Base-by-base conservation (phyloP, 1,139 yeast species). In the Candida labiduridarum region DNA sequence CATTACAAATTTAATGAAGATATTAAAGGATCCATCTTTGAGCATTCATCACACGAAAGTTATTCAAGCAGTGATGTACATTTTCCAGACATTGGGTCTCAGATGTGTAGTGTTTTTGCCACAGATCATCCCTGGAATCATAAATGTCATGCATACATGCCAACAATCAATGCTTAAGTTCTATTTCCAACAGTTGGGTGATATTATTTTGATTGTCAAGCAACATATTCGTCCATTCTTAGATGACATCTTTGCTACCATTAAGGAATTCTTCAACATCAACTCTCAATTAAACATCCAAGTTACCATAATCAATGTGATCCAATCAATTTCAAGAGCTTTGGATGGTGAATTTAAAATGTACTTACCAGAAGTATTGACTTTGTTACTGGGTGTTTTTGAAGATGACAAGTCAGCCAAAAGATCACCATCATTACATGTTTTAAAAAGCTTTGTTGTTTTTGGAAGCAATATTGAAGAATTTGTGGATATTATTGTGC, bases 401-500 rank as follows among this genome's bases (percentile, higher is more conserved):
- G 96, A 89, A 49, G 84, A 83, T 50, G 98, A 92, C 57, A 83
- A 80, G 54, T 79, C 90, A 0, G 76, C 80, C 1, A 83, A 83
- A 39, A 74, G 83, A 42, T 80, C 80, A 33, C 83, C 94, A 0
- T 84, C 96, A 0, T 71, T 86, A 41, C 85, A 89, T 56, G 96
- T 92, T 0, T 74, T 95, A 59, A 85, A 86, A 59, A 88, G 96
- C 14, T 82, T 95, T 63, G 95, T 91, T n/a, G 87, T 87, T 0
- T 90, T 94, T 67, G 97, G 97, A 0, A 76, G 87, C 30, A 90
- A 88, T 60, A 80, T 92, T 45, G 98, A 94, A 58, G 97, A 95
- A 54, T 90, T 88, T 61, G 83, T 87, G 9, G 97, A 91, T 65
- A 79, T 92, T 47, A 82, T 94, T 40, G 79, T 94, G 19, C 98